Evolutionary conservation across 805 yeast genomes (phyloP), one percentile per base, ranked within the genome.

Genomic region (Saturnispora gosingensis): DNA sequence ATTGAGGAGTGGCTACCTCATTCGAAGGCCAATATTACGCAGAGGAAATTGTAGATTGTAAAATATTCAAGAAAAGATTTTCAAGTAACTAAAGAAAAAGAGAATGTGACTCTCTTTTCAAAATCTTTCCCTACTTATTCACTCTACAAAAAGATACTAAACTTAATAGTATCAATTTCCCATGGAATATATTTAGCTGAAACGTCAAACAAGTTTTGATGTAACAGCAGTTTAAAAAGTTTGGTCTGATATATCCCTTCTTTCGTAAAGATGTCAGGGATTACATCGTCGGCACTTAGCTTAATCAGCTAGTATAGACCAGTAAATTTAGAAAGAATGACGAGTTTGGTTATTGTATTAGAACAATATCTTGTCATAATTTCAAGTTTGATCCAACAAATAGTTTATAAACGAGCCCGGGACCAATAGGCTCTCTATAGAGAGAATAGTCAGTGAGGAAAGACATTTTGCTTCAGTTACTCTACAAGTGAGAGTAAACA

Each of bases 171-270:
- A 48, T 49, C 53, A 49, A 58, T 64, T 65, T 64, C 69, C 69
- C 63, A 58, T 68, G 72, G 68, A 57, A 67, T 66, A 20, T 15
- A 45, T 62, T 68, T 66, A 45, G 56, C 56, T 55, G 58, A 50
- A 62, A 66, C 56, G 56, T 53, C 32, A 36, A 20, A 2, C 5
- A 16, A 15, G 40, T 38, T 25, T n/a, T 28, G 34, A 46, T 36
- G 30, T n/a, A 24, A 36, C 34, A 48, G 34, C 51, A 49, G 18
- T n/a, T 46, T 51, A 43, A 16, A 40, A 25, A 10, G n/a, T 13
- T 18, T 13, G 20, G 32, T 18, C 32, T 7, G 34, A 40, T 35
- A 30, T 42, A 40, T 22, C 44, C 30, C 30, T 8, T n/a, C 39
- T 36, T n/a, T n/a, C 8, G 5, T 6, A 11, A 34, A 34, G 13